Evolutionary conservation across 176 grass and related monocot genomes (phyloP), one percentile per base, ranked within the genome.

Genomic region (Raddia distichophylla): DNA sequence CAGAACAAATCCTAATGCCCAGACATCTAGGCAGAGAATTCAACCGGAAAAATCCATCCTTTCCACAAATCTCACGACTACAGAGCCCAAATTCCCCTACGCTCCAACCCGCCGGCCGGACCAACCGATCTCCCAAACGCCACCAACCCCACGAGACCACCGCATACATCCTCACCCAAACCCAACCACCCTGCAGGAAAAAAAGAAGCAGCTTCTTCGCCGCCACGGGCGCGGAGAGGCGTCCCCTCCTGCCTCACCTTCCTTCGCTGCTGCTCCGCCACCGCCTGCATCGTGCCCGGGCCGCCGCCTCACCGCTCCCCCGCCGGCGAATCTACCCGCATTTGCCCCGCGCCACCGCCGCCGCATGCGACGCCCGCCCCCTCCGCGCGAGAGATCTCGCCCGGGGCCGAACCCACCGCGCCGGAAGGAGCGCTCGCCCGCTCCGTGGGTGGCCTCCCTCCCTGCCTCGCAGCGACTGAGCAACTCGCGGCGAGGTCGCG

Each of bases 211-310:
- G 67, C 10, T 32, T 45, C 5, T 32, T 45, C 5, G 6, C 32
- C 27, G 27, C 20, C 48, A 5, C 14, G 22, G 44, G 46, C 75
- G 37, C 75, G 44, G 22, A 15, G 20, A 33, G 8, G 27, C 53
- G 45, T 64, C 68, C 40, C 54, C 87, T 27, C 27, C 27, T 27
- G 27, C 27, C 27, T 85, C 82, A 90, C 88, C 88, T 90, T 86
- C 74, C 68, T 83, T 80, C 88, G 68, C 74, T 74, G 88, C 57
- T 70, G 69, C 70, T 74, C 53, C 88, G 73, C 54, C 79, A 79
- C 53, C 88, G 73, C 54, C 79, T 83, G 88, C 88, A 86, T 90
- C 83, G 51, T 18, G 58, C 58, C 50, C 42, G 44, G 27, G 10
- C 47, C 18, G 10, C 47, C 18, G 34, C 20, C 19, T 44, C 64